Conservation (phyloP, 495 filamentous ascomycete genomes). For the Neurospora sp. region DNA sequence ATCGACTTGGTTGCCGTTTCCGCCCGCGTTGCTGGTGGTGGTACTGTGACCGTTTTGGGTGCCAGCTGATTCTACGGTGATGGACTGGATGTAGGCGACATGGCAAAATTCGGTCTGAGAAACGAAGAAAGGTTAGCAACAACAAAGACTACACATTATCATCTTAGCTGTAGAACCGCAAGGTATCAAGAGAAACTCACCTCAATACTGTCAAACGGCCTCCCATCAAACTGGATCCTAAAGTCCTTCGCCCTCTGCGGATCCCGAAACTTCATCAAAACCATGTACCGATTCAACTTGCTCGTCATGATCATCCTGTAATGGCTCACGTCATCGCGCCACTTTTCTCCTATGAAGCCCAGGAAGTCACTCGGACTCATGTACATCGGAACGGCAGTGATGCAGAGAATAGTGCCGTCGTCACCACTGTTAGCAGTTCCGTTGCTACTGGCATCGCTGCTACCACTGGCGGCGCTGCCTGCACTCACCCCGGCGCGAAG, state of each 20-base stretch:
- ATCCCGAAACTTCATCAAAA: conserved; percentile 89
- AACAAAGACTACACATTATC: background rate
- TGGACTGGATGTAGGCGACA: conserved; percentile 89
- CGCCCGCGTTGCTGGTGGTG: conserved; percentile 48
- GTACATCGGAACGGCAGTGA: conserved; percentile 90
- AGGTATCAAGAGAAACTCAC: conserved; percentile 35
- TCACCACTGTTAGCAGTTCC: conserved; percentile 14
- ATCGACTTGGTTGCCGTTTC: conserved; percentile 53
- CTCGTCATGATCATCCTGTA: conserved; percentile 91
- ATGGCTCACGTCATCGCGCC: conserved; percentile 80
- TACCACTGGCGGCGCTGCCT: background rate
- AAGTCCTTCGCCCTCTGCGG: conserved; percentile 64
- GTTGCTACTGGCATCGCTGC: conserved; percentile 4
- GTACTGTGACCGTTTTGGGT: background rate
- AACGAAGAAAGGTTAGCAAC: conserved; percentile 12
- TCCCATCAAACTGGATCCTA: conserved; percentile 85
- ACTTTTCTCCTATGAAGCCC: conserved; percentile 85
- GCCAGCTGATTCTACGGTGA: conserved; percentile 47
- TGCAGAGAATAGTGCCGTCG: conserved; percentile 69
- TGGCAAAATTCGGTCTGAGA: conserved; percentile 87
- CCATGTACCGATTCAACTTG: conserved; percentile 85
- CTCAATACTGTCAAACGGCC: conserved; percentile 90
- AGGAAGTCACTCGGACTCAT: conserved; percentile 84
- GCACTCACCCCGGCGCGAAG: conserved; percentile 12
- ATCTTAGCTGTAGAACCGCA: background rate